Evolutionary conservation across 306 rosid species (phyloP).

Genomic region (Quillaja saponaria): DNA sequence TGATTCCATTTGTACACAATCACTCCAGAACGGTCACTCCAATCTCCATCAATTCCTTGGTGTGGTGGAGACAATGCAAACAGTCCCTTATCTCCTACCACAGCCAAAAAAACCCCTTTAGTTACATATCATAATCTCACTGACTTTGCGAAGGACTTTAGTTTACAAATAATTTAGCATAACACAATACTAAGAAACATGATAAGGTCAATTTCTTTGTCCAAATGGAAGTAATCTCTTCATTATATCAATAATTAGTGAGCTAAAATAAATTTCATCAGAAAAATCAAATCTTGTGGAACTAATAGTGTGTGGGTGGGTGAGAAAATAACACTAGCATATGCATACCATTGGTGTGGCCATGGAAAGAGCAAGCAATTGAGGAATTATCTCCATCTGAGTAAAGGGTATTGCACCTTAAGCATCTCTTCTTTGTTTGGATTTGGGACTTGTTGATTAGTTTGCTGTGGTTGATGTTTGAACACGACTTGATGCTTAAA

Average conservation of each 20-base stretch:
- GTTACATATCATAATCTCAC: neutral
- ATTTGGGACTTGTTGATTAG: slow-evolving; percentile 16
- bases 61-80: slow-evolving; percentile 70
- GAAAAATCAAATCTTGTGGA: neutral
- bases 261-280: neutral
- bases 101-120: neutral
- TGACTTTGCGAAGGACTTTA: neutral
- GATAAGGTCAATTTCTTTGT: no score
- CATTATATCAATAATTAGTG: no score
- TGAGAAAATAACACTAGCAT: neutral
- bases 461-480: slow-evolving; percentile 17
- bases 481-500: slow-evolving; percentile 36
- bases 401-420: slow-evolving; percentile 71
- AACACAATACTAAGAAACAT: no score
- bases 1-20: slow-evolving; percentile 79
- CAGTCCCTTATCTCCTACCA: slow-evolving; percentile 69
- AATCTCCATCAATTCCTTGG: slow-evolving; percentile 90
- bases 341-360: slow-evolving; percentile 68
- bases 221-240: no score
- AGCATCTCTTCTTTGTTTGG: slow-evolving; percentile 48
- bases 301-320: neutral
- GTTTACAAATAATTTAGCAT: neutral
- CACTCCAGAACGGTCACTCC: slow-evolving; percentile 75
- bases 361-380: slow-evolving; percentile 78
- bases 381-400: slow-evolving; percentile 55